A percentile compares a stretch with the other conserved stretches of the same genome.
These are phyloP conservation scores for Nannochloropsis limnetica DNA, from an alignment of 352 stramenopile genomes.

Conservation along the genomic window DNA sequence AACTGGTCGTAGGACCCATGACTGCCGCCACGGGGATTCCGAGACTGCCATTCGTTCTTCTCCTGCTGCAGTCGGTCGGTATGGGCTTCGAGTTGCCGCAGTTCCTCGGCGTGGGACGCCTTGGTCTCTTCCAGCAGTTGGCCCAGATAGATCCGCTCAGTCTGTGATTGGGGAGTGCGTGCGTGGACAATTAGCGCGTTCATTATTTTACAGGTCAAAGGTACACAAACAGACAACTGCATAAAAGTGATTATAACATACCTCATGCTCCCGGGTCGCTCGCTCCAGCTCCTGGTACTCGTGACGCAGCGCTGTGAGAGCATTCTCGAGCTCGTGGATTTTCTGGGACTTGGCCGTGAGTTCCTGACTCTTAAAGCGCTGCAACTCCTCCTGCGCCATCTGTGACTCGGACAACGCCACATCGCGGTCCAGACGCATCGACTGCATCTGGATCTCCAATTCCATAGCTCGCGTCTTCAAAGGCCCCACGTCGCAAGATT, in stretches of 20 bases:
- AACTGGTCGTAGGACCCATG: conserved; percentile 10
- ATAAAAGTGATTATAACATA: not conserved
- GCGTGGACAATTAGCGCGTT: not conserved
- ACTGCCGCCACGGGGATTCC: not conserved
- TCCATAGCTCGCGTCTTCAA: not conserved
- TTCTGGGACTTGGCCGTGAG: conserved; percentile 1
- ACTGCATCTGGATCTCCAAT: conserved; percentile 19
- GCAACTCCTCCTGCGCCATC: not conserved
- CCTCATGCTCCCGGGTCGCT: not conserved
- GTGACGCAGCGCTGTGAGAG: not conserved
- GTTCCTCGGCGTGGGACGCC: conserved; percentile 8
- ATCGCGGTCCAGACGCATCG: not conserved
- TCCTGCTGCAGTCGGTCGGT: not conserved
- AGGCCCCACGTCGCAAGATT: not conserved
- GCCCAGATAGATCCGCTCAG: not conserved
- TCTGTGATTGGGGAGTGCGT: not conserved
- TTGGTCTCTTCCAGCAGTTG: conserved; percentile 30
- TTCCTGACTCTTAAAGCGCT: conserved; percentile 21
- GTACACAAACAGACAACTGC: not conserved
- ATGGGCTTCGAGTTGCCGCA: not conserved
- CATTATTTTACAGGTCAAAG: not conserved
- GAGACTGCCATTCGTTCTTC: not conserved
- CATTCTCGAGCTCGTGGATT: conserved; percentile 14
- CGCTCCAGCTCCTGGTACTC: conserved; percentile 28
- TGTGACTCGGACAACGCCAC: not conserved